Conservation (phyloP, 345 rosid species). For the Lepidium sativum region DNA sequence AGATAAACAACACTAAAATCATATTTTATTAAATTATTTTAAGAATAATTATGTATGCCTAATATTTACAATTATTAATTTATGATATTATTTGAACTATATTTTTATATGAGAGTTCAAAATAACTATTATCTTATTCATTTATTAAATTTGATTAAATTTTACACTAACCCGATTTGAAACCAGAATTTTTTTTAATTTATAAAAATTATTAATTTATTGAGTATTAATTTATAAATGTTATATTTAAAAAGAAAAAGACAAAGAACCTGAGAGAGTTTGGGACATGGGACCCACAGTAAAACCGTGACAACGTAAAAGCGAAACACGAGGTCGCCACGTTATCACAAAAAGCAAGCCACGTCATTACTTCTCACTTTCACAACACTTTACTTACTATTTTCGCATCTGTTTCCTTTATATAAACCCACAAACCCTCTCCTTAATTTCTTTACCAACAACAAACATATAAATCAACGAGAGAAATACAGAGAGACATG, state of each 20-base stretch:
- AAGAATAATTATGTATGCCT: no score
- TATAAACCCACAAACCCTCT: conserved; percentile 13
- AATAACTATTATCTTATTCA: no score
- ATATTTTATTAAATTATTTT: no score
- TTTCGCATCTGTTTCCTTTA: neutral
- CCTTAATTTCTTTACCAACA: conserved; percentile 20
- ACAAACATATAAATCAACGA: conserved; percentile 1
- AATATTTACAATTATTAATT: no score
- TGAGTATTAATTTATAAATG: no score
- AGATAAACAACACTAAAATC: no score
- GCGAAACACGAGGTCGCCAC: conserved; percentile 26
- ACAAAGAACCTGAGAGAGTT: conserved; percentile 6
- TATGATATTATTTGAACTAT: no score
- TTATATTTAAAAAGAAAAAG: conserved; percentile 23
- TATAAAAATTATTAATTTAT: no score
- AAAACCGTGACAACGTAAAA: conserved; percentile 27
- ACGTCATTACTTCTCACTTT: conserved; percentile 22
- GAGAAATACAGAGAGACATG: conserved; percentile 26
- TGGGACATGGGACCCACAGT: conserved; percentile 32
- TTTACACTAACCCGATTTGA: no score
- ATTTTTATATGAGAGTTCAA: no score
- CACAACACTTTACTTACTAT: conserved; percentile 7
- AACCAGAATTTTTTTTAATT: no score
- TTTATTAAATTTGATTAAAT: no score
- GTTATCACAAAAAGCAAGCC: conserved; percentile 24